phyloP scores from a whole-genome alignment of 2,329 filamentous ascomycete species.

The Colletotrichum chlorophyti region DNA sequence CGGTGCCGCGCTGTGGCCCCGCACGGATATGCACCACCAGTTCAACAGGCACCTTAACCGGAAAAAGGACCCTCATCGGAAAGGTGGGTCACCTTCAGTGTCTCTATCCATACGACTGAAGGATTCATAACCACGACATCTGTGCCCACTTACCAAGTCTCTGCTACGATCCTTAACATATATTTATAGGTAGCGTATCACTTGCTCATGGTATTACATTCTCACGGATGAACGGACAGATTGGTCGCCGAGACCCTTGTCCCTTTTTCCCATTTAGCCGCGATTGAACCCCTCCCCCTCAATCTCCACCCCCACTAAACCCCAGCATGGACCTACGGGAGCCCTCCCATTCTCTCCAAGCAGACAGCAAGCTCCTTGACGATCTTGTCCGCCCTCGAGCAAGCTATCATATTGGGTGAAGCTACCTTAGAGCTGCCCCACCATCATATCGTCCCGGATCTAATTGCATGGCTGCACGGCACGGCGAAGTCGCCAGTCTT shows the following conservation, averaged over 20 bases:
- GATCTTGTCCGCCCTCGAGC: not conserved
- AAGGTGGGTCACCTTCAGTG: no score
- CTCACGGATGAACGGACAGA: not conserved
- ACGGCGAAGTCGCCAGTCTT: not conserved
- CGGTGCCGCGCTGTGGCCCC: no score
- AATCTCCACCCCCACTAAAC: conserved; percentile 13
- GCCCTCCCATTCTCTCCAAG: not conserved
- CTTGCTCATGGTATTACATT: no score
- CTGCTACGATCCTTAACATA: no score
- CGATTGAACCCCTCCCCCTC: conserved; percentile 8
- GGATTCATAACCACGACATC: no score
- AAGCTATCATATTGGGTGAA: conserved; percentile 1
- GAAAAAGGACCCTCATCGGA: no score
- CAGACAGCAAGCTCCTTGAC: conserved; percentile 1
- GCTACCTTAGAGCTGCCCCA: conserved; percentile 2
- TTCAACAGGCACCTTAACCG: no score
- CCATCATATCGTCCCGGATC: not conserved
- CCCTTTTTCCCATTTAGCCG: conserved; percentile 23
- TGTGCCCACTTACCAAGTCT: no score
- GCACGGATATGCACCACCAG: no score
- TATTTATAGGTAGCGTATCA: no score
- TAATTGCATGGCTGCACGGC: not conserved
- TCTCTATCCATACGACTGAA: no score
- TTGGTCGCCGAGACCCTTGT: not conserved
- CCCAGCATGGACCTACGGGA: not conserved